Percentiles rank a stretch among this genome's conserved stretches.
Evolutionary conservation across 768 basidiomycete species (phyloP).

Genomic region (Thelephora ganbajun): DNA sequence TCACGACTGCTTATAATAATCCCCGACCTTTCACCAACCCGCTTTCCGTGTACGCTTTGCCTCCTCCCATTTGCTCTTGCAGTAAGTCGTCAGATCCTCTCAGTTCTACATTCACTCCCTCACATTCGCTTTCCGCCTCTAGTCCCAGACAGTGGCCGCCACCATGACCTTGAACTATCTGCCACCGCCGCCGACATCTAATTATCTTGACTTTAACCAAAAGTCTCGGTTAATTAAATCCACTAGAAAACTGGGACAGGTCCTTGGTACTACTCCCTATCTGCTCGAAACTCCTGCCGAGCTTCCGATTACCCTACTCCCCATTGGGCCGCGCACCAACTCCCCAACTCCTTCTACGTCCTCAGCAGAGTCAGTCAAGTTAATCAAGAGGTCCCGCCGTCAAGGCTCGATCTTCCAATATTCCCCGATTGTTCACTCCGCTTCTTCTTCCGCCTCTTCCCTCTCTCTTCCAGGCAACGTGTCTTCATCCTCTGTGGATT

Average conservation of each 20-base stretch:
- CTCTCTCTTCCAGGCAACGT: not conserved
- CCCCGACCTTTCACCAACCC: too few relatives aligned
- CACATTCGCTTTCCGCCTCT: too few relatives aligned
- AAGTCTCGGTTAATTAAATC: constrained; percentile 42
- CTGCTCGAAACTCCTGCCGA: constrained; percentile 25
- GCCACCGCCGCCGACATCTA: constrained; percentile 42
- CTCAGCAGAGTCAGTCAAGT: not conserved
- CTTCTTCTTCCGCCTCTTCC: not conserved
- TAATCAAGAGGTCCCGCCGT: not conserved
- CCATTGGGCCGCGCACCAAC: not conserved
- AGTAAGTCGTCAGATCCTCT: too few relatives aligned
- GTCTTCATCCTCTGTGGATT: not conserved
- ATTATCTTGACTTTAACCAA: constrained; percentile 34
- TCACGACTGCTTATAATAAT: too few relatives aligned
- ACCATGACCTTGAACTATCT: too few relatives aligned
- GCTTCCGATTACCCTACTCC: not conserved
- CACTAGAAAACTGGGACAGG: constrained; percentile 42
- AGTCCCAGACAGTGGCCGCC: too few relatives aligned
- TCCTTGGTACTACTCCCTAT: constrained; percentile 48
- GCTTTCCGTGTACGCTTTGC: too few relatives aligned
- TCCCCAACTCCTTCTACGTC: not conserved
- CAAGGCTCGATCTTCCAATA: not conserved
- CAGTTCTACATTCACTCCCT: too few relatives aligned
- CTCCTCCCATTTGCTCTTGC: too few relatives aligned
- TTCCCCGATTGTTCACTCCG: not conserved